Base-by-base conservation (phyloP, 768 basidiomycete species). In the Agaricus sinodeliciosus region DNA sequence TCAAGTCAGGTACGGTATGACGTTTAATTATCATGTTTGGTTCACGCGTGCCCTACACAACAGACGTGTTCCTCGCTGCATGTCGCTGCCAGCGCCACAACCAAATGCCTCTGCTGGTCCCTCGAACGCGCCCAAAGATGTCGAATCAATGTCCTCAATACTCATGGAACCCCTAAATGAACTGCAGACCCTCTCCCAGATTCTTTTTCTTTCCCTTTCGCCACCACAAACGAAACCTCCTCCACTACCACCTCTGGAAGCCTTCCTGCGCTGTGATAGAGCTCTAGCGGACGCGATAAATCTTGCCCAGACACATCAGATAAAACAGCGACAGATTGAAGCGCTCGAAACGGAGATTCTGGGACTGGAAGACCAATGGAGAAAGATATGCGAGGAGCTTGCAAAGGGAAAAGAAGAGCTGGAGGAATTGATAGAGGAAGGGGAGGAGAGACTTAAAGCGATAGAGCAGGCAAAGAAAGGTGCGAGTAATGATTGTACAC, bases 381-480 rank as follows among this genome's bases (percentile, higher is more conserved):
- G 85, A 39, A 76, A 78, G 31, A 78, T 89, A n/a, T 83, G 84
- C 49, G 71, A 66, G 44, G 79, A 79, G 26, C 71, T 92, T 43
- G 83, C 84, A 55, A 70, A 72, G 18, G 87, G 85, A 1, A 85
- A 82, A 65, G 68, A 72, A 22, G 87, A 85, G 44, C 67, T 93
- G 13, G 87, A 89, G 58, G 75, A 72, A 22, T 74, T 87, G 36
- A 79, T 92, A 4, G 75, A 76, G 55, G 87, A 90, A 61, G 87
- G 88, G n/a, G 84, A 90, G 37, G 80, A 81, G 58, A 73, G 85
- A 26, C 73, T 85, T 1, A 77, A 79, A 49, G 79, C 84, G 1
- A 87, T 91, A 53, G 80, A 82, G 48, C 75, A 81, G 41, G 87
- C 90, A 0, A 83, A 81, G 64, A 76, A 80, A 65, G 86, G 90